Percentiles rank a stretch among this genome's conserved stretches.
phyloP scores from a whole-genome alignment of 1,139 yeast genomes.

The Groenewaldozyma sp. region DNA sequence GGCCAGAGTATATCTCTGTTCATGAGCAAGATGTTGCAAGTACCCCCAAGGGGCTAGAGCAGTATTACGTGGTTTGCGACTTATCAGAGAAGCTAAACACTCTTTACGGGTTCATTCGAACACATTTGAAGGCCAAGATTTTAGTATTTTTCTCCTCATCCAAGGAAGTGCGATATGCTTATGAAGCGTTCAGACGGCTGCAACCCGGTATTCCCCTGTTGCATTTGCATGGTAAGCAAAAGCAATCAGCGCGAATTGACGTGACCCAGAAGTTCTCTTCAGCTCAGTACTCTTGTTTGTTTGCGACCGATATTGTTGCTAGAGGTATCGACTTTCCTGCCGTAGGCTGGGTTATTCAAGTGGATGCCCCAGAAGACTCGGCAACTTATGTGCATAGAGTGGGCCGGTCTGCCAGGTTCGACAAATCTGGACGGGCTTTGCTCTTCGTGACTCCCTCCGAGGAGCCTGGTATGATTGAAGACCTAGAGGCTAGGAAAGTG shows the following conservation, averaged over 20 bases:
- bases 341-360: slow-evolving; percentile 94
- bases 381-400: slow-evolving; percentile 95
- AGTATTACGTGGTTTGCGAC: slow-evolving; percentile 63
- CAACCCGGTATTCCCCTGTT: slow-evolving; percentile 94
- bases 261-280: slow-evolving; percentile 78
- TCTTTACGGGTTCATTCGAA: slow-evolving; percentile 80
- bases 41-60: slow-evolving; percentile 84
- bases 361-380: slow-evolving; percentile 93
- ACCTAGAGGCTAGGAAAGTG: slow-evolving; percentile 54
- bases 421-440: slow-evolving; percentile 78
- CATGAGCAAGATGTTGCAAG: slow-evolving; percentile 40
- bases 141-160: slow-evolving; percentile 87
- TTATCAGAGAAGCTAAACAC: slow-evolving; percentile 77
- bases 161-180: slow-evolving; percentile 89
- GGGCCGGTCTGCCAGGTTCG: slow-evolving; percentile 93
- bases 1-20: slow-evolving; percentile 58
- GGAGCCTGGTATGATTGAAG: slow-evolving; percentile 63
- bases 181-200: slow-evolving; percentile 80
- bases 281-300: slow-evolving; percentile 78
- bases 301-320: slow-evolving; percentile 96
- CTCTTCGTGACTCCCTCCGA: slow-evolving; percentile 79
- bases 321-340: slow-evolving; percentile 97
- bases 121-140: slow-evolving; percentile 78
- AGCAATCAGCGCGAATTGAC: slow-evolving; percentile 87
- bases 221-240: slow-evolving; percentile 92